Percentiles rank a stretch among this genome's conserved stretches.
These are phyloP conservation scores for Fusarium transvaalense DNA, from an alignment of 2,329 filamentous ascomycete genomes.

Conservation along the genomic window DNA sequence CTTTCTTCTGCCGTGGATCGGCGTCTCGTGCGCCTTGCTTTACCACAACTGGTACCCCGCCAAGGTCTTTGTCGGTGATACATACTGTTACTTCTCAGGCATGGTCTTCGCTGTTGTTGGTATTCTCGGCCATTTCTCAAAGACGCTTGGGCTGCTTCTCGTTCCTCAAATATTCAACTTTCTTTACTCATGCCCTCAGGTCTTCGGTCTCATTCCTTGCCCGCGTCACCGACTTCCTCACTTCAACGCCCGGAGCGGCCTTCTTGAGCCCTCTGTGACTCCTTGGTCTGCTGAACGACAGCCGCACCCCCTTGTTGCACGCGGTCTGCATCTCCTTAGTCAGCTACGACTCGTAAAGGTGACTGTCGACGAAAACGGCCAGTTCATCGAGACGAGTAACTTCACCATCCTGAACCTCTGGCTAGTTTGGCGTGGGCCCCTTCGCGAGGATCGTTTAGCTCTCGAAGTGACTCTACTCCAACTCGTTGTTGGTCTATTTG, in stretches of 20 bases:
- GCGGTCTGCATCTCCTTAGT: conserved; percentile 75
- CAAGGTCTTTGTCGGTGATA: conserved; percentile 95
- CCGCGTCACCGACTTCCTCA: conserved; percentile 90
- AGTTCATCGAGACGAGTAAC: conserved; percentile 85
- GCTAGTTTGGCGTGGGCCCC: conserved; percentile 93
- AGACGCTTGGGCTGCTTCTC: conserved; percentile 91
- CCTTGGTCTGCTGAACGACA: conserved; percentile 77
- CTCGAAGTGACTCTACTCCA: conserved; percentile 86
- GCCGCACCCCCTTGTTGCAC: conserved; percentile 72
- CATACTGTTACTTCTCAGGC: conserved; percentile 99
- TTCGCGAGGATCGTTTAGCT: conserved; percentile 87
- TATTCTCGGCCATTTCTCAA: conserved; percentile 97
- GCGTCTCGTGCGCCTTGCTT: conserved; percentile 87
- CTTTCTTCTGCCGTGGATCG: conserved; percentile 92
- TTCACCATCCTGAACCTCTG: conserved; percentile 95
- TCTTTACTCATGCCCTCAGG: conserved; percentile 89
- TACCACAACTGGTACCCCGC: conserved; percentile 97
- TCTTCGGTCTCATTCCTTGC: conserved; percentile 91
- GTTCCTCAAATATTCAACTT: conserved; percentile 98
- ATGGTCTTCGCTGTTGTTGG: conserved; percentile 99
- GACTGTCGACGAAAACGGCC: conserved; percentile 73
- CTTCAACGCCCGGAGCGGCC: conserved; percentile 86
- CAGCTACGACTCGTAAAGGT: conserved; percentile 76
- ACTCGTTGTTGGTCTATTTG: conserved; percentile 78
- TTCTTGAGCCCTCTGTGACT: conserved; percentile 88